Percentiles rank a stretch among this genome's conserved stretches.
These are phyloP conservation scores for Dorcoceras hygrometricum DNA, from an alignment of 257 asterid genomes.

Conservation along the genomic window DNA sequence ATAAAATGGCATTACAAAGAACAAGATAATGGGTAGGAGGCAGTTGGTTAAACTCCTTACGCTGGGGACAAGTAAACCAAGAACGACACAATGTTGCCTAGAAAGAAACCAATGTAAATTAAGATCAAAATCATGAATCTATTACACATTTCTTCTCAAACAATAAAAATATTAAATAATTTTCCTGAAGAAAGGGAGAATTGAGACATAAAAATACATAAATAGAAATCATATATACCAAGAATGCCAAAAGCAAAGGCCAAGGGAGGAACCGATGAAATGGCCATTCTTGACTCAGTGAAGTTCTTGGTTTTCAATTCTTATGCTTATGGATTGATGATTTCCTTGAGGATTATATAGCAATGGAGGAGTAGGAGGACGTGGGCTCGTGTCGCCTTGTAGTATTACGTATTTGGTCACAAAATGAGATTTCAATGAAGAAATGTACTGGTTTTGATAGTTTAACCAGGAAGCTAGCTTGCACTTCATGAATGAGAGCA, in stretches of 20 bases:
- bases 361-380: conserved; percentile 20
- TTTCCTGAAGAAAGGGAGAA: too few species aligned
- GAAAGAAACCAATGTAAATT: background rate
- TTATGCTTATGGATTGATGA: background rate
- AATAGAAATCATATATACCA: too few species aligned
- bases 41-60: conserved; percentile 29
- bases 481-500: too few species aligned
- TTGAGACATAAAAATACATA: too few species aligned
- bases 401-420: conserved; percentile 19
- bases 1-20: background rate
- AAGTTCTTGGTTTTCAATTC: conserved; percentile 32
- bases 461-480: too few species aligned
- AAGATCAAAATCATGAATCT: background rate
- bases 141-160: background rate
- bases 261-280: conserved; percentile 18
- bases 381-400: conserved; percentile 21
- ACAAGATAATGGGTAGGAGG: background rate
- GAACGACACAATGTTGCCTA: conserved; percentile 77
- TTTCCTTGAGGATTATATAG: conserved; percentile 37
- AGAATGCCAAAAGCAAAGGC: conserved; percentile 67
- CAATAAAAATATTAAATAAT: background rate
- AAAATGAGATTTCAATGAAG: too few species aligned
- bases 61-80: conserved; percentile 78
- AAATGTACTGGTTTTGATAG: too few species aligned
- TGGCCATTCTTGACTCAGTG: conserved; percentile 46